Percentiles rank a stretch among this genome's conserved stretches.
Evolutionary conservation across 2,329 filamentous ascomycete genomes (phyloP).

Genomic region (Bipolaris victoriae): DNA sequence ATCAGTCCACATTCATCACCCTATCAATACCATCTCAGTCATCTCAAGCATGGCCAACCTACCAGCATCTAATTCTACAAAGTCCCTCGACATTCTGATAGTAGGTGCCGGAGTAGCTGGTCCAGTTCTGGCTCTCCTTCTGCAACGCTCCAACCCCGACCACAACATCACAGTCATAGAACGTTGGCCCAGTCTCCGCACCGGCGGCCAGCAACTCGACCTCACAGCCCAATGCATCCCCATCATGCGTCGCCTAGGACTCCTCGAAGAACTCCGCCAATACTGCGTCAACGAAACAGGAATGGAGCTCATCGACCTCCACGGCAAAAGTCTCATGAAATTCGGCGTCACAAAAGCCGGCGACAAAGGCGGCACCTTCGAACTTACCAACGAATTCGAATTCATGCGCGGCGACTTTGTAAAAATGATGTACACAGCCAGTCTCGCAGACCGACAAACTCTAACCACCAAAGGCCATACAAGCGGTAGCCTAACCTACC

Average conservation of each 20-base stretch:
- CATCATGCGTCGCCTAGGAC: constrained; percentile 51
- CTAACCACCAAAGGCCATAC: constrained; percentile 16
- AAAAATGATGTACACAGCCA: constrained; percentile 36
- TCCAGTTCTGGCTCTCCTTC: constrained; percentile 57
- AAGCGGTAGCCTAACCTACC: constrained; percentile 17
- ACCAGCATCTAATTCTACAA: not conserved
- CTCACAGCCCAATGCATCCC: constrained; percentile 52
- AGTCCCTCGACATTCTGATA: constrained; percentile 37
- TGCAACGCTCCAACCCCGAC: constrained; percentile 51
- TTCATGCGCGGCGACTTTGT: constrained; percentile 44
- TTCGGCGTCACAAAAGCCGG: constrained; percentile 48
- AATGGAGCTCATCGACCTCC: constrained; percentile 42
- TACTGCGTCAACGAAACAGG: constrained; percentile 49
- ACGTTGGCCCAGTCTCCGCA: constrained; percentile 51
- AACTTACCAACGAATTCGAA: constrained; percentile 37
- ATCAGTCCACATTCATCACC: not conserved
- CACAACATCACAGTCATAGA: constrained; percentile 52
- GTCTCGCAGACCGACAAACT: constrained; percentile 20
- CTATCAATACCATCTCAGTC: not conserved
- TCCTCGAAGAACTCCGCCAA: constrained; percentile 44
- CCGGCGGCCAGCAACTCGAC: constrained; percentile 55
- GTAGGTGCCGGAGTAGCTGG: constrained; percentile 38
- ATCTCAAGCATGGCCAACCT: not conserved
- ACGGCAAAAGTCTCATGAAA: constrained; percentile 21
- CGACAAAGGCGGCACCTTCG: constrained; percentile 36